Evolutionary conservation across 1,284 basidiomycete genomes (phyloP), one percentile per base, ranked within the genome.

Genomic region (Anthracocystis walkeri): DNA sequence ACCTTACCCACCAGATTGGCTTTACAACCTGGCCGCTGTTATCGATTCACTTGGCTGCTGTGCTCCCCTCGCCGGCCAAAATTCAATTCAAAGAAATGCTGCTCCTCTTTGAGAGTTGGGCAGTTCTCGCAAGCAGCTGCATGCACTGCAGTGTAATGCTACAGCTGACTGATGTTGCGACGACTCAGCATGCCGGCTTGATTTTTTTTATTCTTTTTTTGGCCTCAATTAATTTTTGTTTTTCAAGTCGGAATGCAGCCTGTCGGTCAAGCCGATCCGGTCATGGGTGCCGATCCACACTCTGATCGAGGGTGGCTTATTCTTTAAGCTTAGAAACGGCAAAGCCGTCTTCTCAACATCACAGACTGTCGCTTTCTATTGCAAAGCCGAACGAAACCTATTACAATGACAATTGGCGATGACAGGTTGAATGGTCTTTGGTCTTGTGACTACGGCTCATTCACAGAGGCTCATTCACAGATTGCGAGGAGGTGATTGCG

Each of bases 91-190:
- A 25, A 46, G 25, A 12, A 16, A 29, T 8, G 45, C 23, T 16
- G 45, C 45, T 27, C 10, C 12, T 11, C 23, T 25, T 27, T 23
- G 20, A 29, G 27, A 45, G 7, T 31, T 16, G 21, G n/a, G n/a
- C n/a, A 8, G 29, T n/a, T 29, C 48, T 16, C n/a, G 31, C 48
- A 33, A n/a, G n/a, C 8, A n/a, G 29, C 12, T 38, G 52, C 38
- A 64, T 52, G 54, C 56, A 54, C 3, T 29, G 49, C 49, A 38
- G 29, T 46, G 62, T 53, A 51, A 64, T 64, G 35, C 12, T 25
- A 64, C 62, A 31, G 45, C 58, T 52, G 33, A 40, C 25, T 29
- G n/a, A 46, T 29, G 29, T 29, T 4, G 29, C 29, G 29, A 33
- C 42, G 18, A 53, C 33, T 20, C 35, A 35, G 51, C 51, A 49